phyloP scores from a whole-genome alignment of 1,139 yeast genomes.

The Meyerozyma elateridarum region DNA sequence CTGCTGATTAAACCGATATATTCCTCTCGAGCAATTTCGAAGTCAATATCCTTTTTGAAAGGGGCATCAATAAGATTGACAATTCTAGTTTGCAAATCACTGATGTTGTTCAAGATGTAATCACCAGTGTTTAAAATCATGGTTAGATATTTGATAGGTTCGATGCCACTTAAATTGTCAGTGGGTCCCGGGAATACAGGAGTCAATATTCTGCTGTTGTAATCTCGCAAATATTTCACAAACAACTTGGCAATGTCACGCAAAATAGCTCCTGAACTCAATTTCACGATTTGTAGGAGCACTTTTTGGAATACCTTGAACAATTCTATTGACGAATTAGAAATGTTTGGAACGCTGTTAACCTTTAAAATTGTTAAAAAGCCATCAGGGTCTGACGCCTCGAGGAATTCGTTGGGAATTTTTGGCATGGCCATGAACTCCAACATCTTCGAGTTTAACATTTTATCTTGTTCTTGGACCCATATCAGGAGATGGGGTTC shows the following conservation, averaged over 20 bases:
- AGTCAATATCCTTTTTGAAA: slow-evolving; percentile 32
- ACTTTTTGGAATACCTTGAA: slow-evolving; percentile 72
- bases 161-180: slow-evolving; percentile 30
- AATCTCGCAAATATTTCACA: slow-evolving; percentile 61
- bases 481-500: slow-evolving; percentile 82
- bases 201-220: slow-evolving; percentile 55
- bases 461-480: slow-evolving; percentile 80
- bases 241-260: slow-evolving; percentile 61
- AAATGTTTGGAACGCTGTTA: slow-evolving; percentile 52
- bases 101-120: slow-evolving; percentile 73
- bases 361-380: slow-evolving; percentile 32
- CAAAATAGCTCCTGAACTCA: slow-evolving; percentile 67
- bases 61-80: slow-evolving; percentile 38
- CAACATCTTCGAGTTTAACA: slow-evolving; percentile 55
- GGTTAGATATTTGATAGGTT: slow-evolving; percentile 64
- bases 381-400: slow-evolving; percentile 19
- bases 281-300: slow-evolving; percentile 68
- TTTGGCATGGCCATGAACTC: slow-evolving; percentile 52
- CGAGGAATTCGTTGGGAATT: slow-evolving; percentile 33
- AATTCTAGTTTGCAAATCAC: slow-evolving; percentile 69
- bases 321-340: slow-evolving; percentile 82
- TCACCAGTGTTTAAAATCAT: slow-evolving; percentile 84
- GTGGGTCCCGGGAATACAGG: slow-evolving; percentile 50
- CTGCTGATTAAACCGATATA: slow-evolving; percentile 57
- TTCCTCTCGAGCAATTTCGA: slow-evolving; percentile 52